Base-by-base conservation (phyloP, 2,329 filamentous ascomycete genomes). In the Nemania abortiva region DNA sequence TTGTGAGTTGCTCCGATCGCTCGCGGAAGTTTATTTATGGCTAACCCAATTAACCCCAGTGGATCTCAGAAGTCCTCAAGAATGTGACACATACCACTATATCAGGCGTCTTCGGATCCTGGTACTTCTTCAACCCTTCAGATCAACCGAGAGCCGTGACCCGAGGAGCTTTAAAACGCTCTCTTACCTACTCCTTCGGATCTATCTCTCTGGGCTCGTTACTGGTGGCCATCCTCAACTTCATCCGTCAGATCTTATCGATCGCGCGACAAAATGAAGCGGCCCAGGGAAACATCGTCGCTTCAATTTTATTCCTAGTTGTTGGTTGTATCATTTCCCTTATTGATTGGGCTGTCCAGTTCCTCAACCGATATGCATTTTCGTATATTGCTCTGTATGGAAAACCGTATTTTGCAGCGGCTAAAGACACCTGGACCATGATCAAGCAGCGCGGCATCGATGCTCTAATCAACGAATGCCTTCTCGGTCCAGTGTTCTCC, bases 361-460 rank as follows among this genome's bases (percentile, higher is more conserved):
- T 97, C 76, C 86, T 97, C 82, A 98, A 98, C 82, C 90, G 94
- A 74, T 97, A 97, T 74, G 94, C 94, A 0, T 97, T 97, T 81
- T 94, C 90, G 34, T 94, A 98, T 78, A 97, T 98, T 77, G 94
- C 95, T 0, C 85, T 98, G 0, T 98, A 98, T 78, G 95, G 95
- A 20, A 97, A 97, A 80, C 83, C 92, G 0, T 98, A 98, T 78
- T 87, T 98, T 63, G 86, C 89, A 0, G 92, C 94, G 0, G 94
- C 95, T 42, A 97, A 97, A 82, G 93, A 93, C 74, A 97, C 94
- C 0, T 97, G 94, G 93, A 89, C 77, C 74, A 72, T 97, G 92
- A 95, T 97, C 84, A 95, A 94, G 79, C 89, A 97, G 76, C 92
- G 95, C 37, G 95, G 95, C 31, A 91, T 98, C 69, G 95, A 98